Base-by-base conservation (phyloP, 345 rosid genomes). In the Barbarea vulgaris region DNA sequence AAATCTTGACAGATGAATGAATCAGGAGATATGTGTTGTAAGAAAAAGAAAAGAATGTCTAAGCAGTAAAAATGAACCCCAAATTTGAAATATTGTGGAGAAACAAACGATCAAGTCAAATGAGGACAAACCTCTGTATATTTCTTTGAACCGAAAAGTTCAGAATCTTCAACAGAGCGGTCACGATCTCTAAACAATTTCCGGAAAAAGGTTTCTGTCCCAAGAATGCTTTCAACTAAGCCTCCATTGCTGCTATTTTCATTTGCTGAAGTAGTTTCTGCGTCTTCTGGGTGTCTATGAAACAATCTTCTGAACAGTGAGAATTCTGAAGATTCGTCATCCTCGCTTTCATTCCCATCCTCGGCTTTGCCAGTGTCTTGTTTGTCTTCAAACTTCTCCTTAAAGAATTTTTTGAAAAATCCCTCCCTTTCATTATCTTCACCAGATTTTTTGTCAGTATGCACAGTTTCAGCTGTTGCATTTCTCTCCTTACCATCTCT, bases 171-270 rank as follows among this genome's bases (percentile, higher is more conserved):
- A 74, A 90, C 84, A 48, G 97, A 92, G 50, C 88, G 88, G 71
- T 92, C 98, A 51, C 94, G 90, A 70, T 95, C 99, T 83, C 88
- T 90, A 73, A 95, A 95, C 73, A 95, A 81, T 84, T 95, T 95
- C 66, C 97, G 96, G 79, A 95, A 92, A 84, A 95, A 95, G 64
- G 76, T 95, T 80, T 95, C 97, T 8, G 97, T 93, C 61, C 99
- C 96, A 2, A 91, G 98, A 79, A 97, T 95, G 83, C 91, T 89
- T 81, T 90, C 99, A 78, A 42, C 78, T 78, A 89, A 75, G 70
- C 64, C 64, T 18, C 82, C 84, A 67, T 69, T 77, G 67, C 78
- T 80, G 77, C 82, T 84, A 80, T 64, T 83, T 82, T 88, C 98
- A 81, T 77, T 86, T 22, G 70, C 77, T 39, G 77, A 62, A 69